Evolutionary conservation across 1,139 yeast species (phyloP).

Genomic region (Diutina mesorugosa): DNA sequence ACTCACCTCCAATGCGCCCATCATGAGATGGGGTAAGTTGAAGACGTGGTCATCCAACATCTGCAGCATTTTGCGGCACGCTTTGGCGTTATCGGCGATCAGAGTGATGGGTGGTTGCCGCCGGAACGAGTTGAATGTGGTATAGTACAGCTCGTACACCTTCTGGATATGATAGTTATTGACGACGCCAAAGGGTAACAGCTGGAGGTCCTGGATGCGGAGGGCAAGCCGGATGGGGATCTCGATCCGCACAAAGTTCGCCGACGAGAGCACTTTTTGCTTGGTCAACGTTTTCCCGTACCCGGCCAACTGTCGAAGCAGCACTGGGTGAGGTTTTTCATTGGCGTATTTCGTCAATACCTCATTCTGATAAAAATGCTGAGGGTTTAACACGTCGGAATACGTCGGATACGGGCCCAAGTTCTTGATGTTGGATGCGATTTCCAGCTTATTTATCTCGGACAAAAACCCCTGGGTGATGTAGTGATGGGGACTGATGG

Average conservation of each 20-base stretch:
- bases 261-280: conserved; percentile 67
- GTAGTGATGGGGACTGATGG: conserved; percentile 16
- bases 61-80: conserved; percentile 48
- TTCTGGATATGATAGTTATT: conserved; percentile 77
- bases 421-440: conserved; percentile 26
- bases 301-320: conserved; percentile 76
- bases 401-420: conserved; percentile 33
- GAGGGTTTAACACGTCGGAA: conserved; percentile 37
- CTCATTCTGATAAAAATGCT: conserved; percentile 81
- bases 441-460: conserved; percentile 20
- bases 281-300: conserved; percentile 74
- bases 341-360: conserved; percentile 52
- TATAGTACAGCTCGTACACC: conserved; percentile 80
- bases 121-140: conserved; percentile 76
- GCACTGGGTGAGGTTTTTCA: conserved; percentile 75
- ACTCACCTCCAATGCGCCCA: conserved; percentile 84
- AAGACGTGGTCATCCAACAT: conserved; percentile 68
- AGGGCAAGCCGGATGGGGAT: conserved; percentile 75
- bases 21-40: conserved; percentile 76
- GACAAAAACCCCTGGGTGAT: conserved; percentile 22
- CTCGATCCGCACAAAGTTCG: conserved; percentile 79
- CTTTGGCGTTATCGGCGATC: conserved; percentile 59
- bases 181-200: conserved; percentile 71
- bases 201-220: conserved; percentile 67
- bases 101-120: conserved; percentile 54